phyloP scores from a whole-genome alignment of 495 filamentous ascomycete genomes.

The Daldinia grandis region DNA sequence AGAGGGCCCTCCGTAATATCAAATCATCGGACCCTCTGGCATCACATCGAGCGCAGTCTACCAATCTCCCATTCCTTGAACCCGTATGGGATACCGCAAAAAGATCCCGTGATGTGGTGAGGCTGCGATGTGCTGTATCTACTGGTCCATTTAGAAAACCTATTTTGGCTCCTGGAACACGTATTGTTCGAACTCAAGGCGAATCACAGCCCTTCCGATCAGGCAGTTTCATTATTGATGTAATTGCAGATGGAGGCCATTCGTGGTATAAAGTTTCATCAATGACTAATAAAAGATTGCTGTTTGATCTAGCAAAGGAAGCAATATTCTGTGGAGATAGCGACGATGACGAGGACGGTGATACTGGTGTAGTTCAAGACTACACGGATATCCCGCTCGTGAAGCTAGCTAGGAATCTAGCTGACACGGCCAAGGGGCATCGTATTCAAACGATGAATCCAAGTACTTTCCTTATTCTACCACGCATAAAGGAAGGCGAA shows the following conservation, averaged over 20 bases:
- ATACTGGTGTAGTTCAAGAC: background rate
- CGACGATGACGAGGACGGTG: conserved; percentile 29
- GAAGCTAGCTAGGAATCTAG: conserved; percentile 41
- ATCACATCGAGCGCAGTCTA: conserved; percentile 34
- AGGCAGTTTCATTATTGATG: conserved; percentile 41
- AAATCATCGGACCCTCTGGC: conserved; percentile 28
- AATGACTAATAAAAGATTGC: conserved; percentile 42
- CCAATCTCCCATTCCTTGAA: conserved; percentile 41
- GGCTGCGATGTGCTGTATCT: conserved; percentile 40
- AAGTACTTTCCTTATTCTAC: conserved; percentile 35
- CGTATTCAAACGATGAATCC: conserved; percentile 41
- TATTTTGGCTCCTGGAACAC: conserved; percentile 42
- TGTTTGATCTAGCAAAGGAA: conserved; percentile 46
- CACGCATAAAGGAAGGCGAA: conserved; percentile 40
- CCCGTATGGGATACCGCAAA: conserved; percentile 45
- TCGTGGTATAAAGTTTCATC: conserved; percentile 47
- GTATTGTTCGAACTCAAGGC: conserved; percentile 43
- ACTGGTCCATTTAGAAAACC: conserved; percentile 40
- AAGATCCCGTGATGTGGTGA: conserved; percentile 40
- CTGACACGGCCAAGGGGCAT: conserved; percentile 39
- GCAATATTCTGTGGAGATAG: conserved; percentile 43
- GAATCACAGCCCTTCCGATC: conserved; percentile 38
- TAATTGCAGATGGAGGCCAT: conserved; percentile 42
- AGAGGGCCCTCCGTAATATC: conserved; percentile 17
- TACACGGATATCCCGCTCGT: conserved; percentile 40